Conservation (phyloP, 139 green algal genomes). For the Pseudopediastrum boryanum region DNA sequence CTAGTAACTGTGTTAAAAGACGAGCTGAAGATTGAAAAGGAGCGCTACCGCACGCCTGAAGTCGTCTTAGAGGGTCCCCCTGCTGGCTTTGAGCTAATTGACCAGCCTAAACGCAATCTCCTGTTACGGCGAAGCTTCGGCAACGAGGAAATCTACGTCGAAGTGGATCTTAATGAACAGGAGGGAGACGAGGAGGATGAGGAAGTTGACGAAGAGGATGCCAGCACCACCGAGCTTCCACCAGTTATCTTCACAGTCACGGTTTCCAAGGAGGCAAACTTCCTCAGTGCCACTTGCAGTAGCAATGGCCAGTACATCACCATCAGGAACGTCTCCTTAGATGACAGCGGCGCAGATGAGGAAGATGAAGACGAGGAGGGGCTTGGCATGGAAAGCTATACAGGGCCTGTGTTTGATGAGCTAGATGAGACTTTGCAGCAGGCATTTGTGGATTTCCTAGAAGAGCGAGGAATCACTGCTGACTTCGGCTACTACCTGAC, state of each 20-base stretch:
- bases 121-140: slow-evolving; percentile 44
- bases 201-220: slow-evolving; percentile 48
- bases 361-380: slow-evolving; percentile 42
- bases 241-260: slow-evolving; percentile 58
- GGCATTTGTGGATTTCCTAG: slow-evolving; percentile 66
- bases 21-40: slow-evolving; percentile 71
- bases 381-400: slow-evolving; percentile 41
- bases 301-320: slow-evolving; percentile 64
- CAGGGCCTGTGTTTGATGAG: slow-evolving; percentile 75
- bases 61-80: slow-evolving; percentile 46
- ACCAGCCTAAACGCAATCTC: slow-evolving; percentile 53
- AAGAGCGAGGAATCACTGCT: slow-evolving; percentile 61
- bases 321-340: slow-evolving; percentile 56
- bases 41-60: slow-evolving; percentile 64
- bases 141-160: slow-evolving; percentile 61
- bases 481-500: slow-evolving; percentile 71
- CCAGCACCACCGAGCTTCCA: slow-evolving; percentile 42
- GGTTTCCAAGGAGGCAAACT: slow-evolving; percentile 51
- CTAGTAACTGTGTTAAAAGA: slow-evolving; percentile 55
- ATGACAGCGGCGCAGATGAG: slow-evolving; percentile 29
- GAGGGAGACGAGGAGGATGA: slow-evolving; percentile 46
- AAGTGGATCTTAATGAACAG: slow-evolving; percentile 67
- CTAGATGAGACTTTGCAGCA: slow-evolving; percentile 81
- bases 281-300: slow-evolving; percentile 70
- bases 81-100: slow-evolving; percentile 39